Percentiles rank a stretch among this genome's conserved stretches.
Conservation (phyloP, 106 monocot genomes). For the Hemerocallis citrina region DNA sequence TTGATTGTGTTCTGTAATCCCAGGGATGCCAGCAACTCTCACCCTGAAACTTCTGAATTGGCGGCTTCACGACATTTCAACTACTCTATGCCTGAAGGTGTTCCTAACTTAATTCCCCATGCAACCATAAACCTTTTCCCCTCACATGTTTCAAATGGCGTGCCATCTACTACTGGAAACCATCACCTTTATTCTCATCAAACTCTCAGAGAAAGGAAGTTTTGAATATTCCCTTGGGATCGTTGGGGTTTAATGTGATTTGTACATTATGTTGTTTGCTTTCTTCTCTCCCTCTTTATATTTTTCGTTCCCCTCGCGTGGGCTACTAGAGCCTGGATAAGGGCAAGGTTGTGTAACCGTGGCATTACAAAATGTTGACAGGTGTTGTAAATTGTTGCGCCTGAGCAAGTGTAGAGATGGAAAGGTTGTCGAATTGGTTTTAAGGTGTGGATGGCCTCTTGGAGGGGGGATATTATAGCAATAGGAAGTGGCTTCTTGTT, state of each 20-base stretch:
- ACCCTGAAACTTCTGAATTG: constrained; percentile 29
- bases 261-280: constrained; percentile 7
- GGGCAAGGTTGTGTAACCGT: not conserved
- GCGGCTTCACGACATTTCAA: constrained; percentile 10
- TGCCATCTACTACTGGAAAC: no score
- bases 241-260: not conserved
- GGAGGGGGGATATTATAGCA: no score
- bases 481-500: not conserved
- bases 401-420: not conserved
- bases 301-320: no score
- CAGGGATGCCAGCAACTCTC: constrained; percentile 21
- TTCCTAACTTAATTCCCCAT: constrained; percentile 19
- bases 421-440: not conserved
- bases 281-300: not conserved
- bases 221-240: constrained; percentile 2
- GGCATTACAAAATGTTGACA: no score
- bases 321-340: not conserved
- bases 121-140: not conserved
- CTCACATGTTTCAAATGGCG: not conserved
- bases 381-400: constrained; percentile 7
- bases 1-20: no score
- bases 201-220: constrained; percentile 26
- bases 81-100: constrained; percentile 27
- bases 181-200: constrained; percentile 19
- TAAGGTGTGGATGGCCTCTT: not conserved